These are phyloP conservation scores for Epichloe festucae DNA, from an alignment of 2,329 filamentous ascomycete species.

Conservation along the genomic window DNA sequence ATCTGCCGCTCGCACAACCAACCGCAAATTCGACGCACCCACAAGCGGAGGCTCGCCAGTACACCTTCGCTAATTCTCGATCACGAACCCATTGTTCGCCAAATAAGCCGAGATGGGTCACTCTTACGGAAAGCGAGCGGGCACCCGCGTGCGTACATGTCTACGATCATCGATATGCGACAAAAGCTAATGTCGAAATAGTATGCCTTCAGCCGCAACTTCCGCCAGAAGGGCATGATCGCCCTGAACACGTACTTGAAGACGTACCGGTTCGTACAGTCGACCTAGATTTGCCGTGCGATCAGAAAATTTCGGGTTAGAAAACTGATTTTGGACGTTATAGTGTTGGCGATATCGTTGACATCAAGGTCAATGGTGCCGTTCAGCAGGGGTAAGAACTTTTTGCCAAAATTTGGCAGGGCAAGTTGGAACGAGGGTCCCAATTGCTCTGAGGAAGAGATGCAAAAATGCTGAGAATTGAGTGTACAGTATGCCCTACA, in stretches of 20 bases:
- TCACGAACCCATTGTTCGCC: slow-evolving; percentile 22
- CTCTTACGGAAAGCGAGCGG: slow-evolving; percentile 73
- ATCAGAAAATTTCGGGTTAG: background rate
- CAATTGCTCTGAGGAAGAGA: background rate
- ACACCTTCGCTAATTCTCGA: slow-evolving; percentile 28
- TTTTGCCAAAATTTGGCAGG: background rate
- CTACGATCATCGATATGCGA: slow-evolving; percentile 16
- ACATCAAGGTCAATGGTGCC: slow-evolving; percentile 97
- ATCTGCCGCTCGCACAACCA: slow-evolving; percentile 24
- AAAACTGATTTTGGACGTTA: slow-evolving; percentile 27
- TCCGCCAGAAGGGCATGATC: slow-evolving; percentile 94
- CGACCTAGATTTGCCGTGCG: background rate
- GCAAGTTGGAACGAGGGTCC: background rate
- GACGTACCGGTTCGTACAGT: slow-evolving; percentile 59
- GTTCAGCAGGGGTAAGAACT: slow-evolving; percentile 82
- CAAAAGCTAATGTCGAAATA: slow-evolving; percentile 21
- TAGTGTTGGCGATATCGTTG: slow-evolving; percentile 95
- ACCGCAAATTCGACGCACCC: slow-evolving; percentile 24
- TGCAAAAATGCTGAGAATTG: slow-evolving; percentile 19
- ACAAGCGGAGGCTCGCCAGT: slow-evolving; percentile 19
- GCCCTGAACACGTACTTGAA: slow-evolving; percentile 85
- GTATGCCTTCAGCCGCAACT: slow-evolving; percentile 88
- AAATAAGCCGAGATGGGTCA: slow-evolving; percentile 66
- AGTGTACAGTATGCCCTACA: slow-evolving; percentile 77
- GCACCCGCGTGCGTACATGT: slow-evolving; percentile 58